Conservation (phyloP, 106 monocot species). For the Acanthochlamys bracteata region DNA sequence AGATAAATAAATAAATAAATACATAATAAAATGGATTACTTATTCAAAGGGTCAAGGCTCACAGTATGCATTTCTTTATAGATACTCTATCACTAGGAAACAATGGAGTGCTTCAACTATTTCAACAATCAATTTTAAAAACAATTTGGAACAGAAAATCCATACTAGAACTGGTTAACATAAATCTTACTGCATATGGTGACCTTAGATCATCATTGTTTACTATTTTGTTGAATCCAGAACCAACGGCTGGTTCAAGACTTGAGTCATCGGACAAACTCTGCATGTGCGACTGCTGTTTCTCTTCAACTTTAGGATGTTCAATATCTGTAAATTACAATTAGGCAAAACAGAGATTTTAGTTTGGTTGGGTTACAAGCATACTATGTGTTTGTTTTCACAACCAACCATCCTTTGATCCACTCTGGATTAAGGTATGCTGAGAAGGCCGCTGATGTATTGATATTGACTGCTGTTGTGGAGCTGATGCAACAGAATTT, state of each 20-base stretch:
- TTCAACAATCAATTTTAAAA: no score
- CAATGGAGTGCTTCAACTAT: no score
- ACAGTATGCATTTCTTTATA: no score
- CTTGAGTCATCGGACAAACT: constrained; percentile 51
- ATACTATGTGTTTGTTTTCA: not conserved
- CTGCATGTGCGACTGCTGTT: constrained; percentile 18
- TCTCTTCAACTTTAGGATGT: constrained; percentile 46
- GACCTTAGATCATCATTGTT: constrained; percentile 68
- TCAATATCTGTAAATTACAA: constrained; percentile 29
- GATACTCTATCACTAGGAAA: no score
- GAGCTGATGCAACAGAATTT: constrained; percentile 14
- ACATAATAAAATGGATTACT: no score
- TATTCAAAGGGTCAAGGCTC: no score
- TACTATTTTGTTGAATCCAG: constrained; percentile 38
- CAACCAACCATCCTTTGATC: constrained; percentile 41
- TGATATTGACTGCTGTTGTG: constrained; percentile 24
- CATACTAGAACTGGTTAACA: not conserved
- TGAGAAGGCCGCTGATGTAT: constrained; percentile 26
- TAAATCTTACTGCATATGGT: constrained; percentile 35
- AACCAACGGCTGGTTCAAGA: constrained; percentile 33
- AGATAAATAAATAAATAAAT: no score
- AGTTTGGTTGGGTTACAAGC: not conserved
- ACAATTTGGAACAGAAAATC: no score
- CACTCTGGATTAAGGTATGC: constrained; percentile 23
- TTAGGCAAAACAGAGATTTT: not conserved